A percentile compares a stretch with the other conserved stretches of the same genome.
Conservation (phyloP, 1,139 yeast genomes). For the Nakaseomyces delphensis region DNA sequence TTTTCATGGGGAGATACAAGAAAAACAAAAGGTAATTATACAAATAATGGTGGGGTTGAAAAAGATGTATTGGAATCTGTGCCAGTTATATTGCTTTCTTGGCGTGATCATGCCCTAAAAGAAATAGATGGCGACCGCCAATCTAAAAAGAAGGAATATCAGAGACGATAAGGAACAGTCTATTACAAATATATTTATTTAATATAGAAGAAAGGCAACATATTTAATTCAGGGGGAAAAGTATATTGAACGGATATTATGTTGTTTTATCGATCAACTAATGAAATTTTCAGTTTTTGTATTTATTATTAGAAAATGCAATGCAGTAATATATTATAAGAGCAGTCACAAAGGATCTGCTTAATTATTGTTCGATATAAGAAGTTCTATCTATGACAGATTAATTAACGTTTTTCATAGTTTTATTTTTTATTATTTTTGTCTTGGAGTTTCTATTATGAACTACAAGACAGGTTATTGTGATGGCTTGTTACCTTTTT, state of each 20-base stretch:
- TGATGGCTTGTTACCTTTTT: not conserved
- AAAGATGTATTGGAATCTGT: conserved; percentile 86
- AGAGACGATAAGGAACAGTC: no score
- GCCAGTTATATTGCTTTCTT: conserved; percentile 77
- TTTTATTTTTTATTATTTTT: not conserved
- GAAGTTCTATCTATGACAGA: not conserved
- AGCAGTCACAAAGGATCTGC: not conserved
- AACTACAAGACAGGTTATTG: not conserved
- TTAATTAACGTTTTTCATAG: not conserved
- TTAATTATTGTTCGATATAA: not conserved
- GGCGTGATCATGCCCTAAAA: conserved; percentile 90
- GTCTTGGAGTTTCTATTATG: not conserved
- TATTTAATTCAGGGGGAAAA: no score
- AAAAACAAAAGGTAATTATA: conserved; percentile 49
- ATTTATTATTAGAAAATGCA: not conserved
- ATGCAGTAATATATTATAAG: not conserved
- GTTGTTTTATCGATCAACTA: not conserved
- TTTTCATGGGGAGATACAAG: conserved; percentile 99
- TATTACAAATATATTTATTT: no score
- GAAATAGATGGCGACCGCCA: conserved; percentile 8
- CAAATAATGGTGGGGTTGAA: conserved; percentile 35
- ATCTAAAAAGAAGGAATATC: not conserved
- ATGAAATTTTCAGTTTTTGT: not conserved
- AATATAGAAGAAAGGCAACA: not conserved
- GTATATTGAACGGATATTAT: not conserved